Base-by-base conservation (phyloP, 2,329 filamentous ascomycete genomes). In the Fusarium tricinctum region DNA sequence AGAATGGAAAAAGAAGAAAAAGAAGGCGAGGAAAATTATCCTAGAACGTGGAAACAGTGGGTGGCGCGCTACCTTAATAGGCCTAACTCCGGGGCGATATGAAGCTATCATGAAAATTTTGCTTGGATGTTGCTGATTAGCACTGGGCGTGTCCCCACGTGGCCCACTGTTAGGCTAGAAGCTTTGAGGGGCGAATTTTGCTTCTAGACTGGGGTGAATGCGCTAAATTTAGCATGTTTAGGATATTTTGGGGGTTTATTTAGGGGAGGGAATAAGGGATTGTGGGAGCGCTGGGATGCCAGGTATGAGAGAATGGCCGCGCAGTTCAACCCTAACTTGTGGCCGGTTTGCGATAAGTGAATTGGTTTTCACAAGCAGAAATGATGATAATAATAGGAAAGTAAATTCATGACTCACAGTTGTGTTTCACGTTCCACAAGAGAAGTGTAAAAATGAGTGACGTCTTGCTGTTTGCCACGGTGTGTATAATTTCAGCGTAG, bases 51-150 rank as follows among this genome's bases (percentile, higher is more conserved):
- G 13, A 58, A 58, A 30, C 5, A 30, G 68, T 53, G 69, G 68
- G 33, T 43, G 50, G 40, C 40, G 54, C 49, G 59, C 58, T 70
- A 59, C 45, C 61, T 57, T 45, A 70, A 68, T 64, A 68, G 69
- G 63, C 56, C 58, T 66, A 63, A 65, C 22, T 57, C 58, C 63
- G 53, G 17, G 38, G 38, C 46, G 33, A 55, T 48, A 58, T 67
- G 69, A 72, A 65, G 69, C 69, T 70, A 72, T 72, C 69, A 67
- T 72, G 63, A 72, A 68, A 68, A 63, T 57, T 69, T 56, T 63
- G 40, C 26, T 23, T 14, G 28, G n/a, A 30, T 39, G 19, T 66
- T 46, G 61, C 66, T 68, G 61, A 68, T 48, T 60, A 48, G 53
- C 35, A 32, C 14, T 35, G 39, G n/a, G 23, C 13, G 45, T 47